phyloP scores from a whole-genome alignment of 176 grass and related monocot genomes.

The Aegilops sharonensis region DNA sequence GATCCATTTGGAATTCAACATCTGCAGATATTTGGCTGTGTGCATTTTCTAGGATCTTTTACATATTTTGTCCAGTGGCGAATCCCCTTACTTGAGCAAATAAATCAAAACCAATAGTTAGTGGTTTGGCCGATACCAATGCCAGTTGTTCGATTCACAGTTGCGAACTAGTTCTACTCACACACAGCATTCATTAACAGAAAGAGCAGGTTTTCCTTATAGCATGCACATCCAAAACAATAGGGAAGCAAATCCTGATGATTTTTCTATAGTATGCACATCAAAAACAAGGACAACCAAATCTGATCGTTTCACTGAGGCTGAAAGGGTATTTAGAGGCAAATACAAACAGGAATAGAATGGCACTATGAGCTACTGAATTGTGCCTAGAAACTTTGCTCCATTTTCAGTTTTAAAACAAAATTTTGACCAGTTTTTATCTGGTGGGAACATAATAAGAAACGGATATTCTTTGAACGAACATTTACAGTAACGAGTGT shows the following conservation, averaged over 20 bases:
- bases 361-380: background rate
- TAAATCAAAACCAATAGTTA: no score
- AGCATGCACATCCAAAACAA: background rate
- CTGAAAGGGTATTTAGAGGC: background rate
- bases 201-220: no score
- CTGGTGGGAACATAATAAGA: background rate
- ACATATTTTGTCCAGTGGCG: no score
- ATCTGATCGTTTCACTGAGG: background rate
- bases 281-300: background rate
- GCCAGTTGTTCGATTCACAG: no score
- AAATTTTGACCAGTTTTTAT: background rate
- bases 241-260: background rate
- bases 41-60: no score
- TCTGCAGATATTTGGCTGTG: no score
- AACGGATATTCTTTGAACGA: background rate
- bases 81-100: no score
- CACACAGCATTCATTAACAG: no score
- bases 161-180: no score
- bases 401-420: background rate
- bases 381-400: background rate
- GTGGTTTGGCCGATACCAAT: no score
- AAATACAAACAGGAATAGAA: background rate
- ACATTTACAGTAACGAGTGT: background rate
- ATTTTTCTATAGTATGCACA: background rate
- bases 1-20: no score